Base-by-base conservation (phyloP, 2,329 filamentous ascomycete species). In the Passalora sequoiae region DNA sequence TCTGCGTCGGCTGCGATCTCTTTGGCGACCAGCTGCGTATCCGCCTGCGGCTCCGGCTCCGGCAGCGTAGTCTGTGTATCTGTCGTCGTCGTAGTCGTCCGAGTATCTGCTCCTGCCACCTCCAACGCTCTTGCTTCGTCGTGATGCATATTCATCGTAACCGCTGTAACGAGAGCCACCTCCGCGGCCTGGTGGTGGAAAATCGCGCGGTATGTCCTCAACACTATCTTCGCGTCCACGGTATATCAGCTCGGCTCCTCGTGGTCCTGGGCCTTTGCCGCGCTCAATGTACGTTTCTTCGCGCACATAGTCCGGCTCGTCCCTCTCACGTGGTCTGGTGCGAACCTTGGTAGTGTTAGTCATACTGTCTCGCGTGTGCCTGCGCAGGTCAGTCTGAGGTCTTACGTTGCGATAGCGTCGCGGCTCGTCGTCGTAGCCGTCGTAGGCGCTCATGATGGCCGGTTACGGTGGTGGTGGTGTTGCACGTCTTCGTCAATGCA, bases 141-240 rank as follows among this genome's bases (percentile, higher is more conserved):
- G 76, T 27, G 75, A 62, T 38, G 67, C 55, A 50, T 70, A 68
- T 43, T 70, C 66, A 51, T 74, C 66, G 54, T 72, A 71, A 19
- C 50, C 56, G 38, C 56, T 51, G 36, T 48, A 43, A 48, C 62
- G 67, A 38, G 52, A 50, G 9, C 49, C 46, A 27, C 41, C 47
- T 35, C 57, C 56, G 30, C 57, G 53, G 21, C 53, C 53, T 4
- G 82, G 83, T 5, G 87, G 86, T 22, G 86, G 86, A 59, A 94
- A 94, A 56, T 94, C 86, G 54, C 88, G 81, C 52, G 80, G 80
- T 47, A 94, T 80, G 67, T 94, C 86, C 68, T 95, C 89, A 60
- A 94, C 81, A 64, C 83, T 89, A 59, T 88, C 83, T 62, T 89
- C 83, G 52, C 84, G 81, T 38, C 70, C 66, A 45, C 72, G 71